These are phyloP conservation scores for Ophiostoma quercus DNA, from an alignment of 2,329 filamentous ascomycete genomes.

Conservation along the genomic window DNA sequence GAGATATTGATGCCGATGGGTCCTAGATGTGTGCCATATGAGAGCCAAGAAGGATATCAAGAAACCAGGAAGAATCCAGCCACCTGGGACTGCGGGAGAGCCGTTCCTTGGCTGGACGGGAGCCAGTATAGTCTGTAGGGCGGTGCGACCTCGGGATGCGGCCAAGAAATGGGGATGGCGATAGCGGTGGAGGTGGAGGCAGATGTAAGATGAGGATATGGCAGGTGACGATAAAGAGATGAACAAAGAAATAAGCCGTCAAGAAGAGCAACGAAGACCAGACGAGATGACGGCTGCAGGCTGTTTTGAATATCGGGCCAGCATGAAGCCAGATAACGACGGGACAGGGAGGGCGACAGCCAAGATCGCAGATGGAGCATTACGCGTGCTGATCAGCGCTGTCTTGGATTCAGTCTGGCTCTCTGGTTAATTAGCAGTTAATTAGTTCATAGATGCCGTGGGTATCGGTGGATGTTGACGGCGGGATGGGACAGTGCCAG, in stretches of 20 bases:
- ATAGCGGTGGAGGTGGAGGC: neutral
- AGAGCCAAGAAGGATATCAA: slow-evolving; percentile 7
- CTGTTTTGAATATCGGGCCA: neutral
- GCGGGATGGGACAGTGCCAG: neutral
- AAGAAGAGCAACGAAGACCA: neutral
- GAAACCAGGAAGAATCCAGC: neutral
- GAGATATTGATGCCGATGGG: neutral
- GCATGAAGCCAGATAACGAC: neutral
- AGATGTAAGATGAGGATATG: neutral
- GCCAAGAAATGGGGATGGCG: slow-evolving; percentile 1
- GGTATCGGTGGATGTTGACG: neutral
- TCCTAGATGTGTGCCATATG: neutral
- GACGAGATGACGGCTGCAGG: neutral
- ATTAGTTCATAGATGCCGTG: slow-evolving; percentile 2
- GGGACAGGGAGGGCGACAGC: slow-evolving; percentile 1
- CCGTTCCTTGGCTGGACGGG: slow-evolving; percentile 1
- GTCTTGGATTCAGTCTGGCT: neutral
- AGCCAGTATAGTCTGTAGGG: slow-evolving; percentile 3
- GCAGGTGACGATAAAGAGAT: neutral
- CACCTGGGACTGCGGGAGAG: neutral
- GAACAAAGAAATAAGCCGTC: neutral
- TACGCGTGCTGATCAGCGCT: slow-evolving; percentile 1
- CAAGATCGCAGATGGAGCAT: neutral
- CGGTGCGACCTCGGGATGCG: neutral
- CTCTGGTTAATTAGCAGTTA: neutral